phyloP scores from a whole-genome alignment of 2,329 filamentous ascomycete species.

The Phaeosphaeria sp. region DNA sequence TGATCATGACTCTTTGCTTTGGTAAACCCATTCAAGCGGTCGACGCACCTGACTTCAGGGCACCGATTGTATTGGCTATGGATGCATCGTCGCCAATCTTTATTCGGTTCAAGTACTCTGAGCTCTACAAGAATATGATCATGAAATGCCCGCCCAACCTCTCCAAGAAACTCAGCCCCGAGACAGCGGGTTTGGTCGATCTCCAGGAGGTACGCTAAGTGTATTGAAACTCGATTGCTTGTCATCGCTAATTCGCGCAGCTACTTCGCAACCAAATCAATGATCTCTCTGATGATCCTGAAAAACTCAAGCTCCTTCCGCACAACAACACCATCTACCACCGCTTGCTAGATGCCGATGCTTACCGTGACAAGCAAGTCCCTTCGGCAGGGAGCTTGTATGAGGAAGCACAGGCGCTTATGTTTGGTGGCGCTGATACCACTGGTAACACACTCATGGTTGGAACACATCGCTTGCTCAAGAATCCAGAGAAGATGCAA shows the following conservation, averaged over 20 bases:
- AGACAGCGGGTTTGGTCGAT: conserved; percentile 48
- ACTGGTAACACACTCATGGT: conserved; percentile 51
- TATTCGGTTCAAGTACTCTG: conserved; percentile 51
- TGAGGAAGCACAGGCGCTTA: conserved; percentile 54
- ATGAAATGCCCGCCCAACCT: conserved; percentile 46
- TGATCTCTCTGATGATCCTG: conserved; percentile 37
- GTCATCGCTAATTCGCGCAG: conserved; percentile 8
- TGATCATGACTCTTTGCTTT: conserved; percentile 39
- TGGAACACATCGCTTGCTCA: conserved; percentile 51
- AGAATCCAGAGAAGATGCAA: conserved; percentile 37
- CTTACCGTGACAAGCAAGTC: conserved; percentile 39
- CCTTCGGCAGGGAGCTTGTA: conserved; percentile 46
- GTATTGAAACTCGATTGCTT: background rate
- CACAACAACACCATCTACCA: conserved; percentile 50
- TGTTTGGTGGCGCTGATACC: conserved; percentile 57
- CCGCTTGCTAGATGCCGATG: conserved; percentile 41
- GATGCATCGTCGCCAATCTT: conserved; percentile 45
- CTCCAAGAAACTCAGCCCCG: conserved; percentile 45
- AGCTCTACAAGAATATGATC: conserved; percentile 45
- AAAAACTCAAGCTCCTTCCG: conserved; percentile 38
- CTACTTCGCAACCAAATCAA: conserved; percentile 41
- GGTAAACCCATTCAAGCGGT: conserved; percentile 49
- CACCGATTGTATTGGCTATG: conserved; percentile 53
- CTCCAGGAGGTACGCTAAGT: conserved; percentile 36
- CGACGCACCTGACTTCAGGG: conserved; percentile 48